Evolutionary conservation across 2,329 filamentous ascomycete genomes (phyloP), one percentile per base, ranked within the genome.

Genomic region (Stemphylium lycopersici): DNA sequence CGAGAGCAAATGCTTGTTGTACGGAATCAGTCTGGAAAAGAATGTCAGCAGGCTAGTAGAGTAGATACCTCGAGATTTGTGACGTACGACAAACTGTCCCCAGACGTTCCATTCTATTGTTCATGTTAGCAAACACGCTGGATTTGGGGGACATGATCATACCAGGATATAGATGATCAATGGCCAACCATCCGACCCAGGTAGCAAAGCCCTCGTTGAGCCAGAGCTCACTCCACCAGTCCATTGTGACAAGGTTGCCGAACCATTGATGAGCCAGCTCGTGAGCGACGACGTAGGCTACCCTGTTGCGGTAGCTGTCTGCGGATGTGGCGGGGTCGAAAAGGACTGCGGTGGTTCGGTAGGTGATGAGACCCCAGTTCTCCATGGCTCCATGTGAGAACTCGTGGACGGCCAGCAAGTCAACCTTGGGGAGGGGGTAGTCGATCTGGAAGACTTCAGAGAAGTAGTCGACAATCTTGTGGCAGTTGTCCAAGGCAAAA

Each of bases 241-340:
- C 91, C 92, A 96, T 96, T 5, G 93, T 96, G 38, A 96, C 92
- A 10, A 96, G 84, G 74, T 96, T 96, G 33, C 92, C 92, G 67
- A 96, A 96, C 93, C 93, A 96, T 78, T 96, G 92, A 72, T 96
- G 92, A 51, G 93, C 95, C 58, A 99, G 83, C 76, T 99, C 95
- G 77, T 99, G 95, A n/a, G 95, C 93, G 45, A 98, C 93, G 52
- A 98, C 93, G 69, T 99, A 98, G 29, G 95, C 95, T 60, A 99
- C 90, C 33, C 93, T 85, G 75, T 96, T 97, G 77, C 92, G 93
- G 79, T 93, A 97, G 61, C 88, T 87, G 37, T 90, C 87, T 73
- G 97, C 93, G 0, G 93, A 97, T 43, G 89, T 90, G 73, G 91
- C 87, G 75, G 96, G 91, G 69, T 99, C 93, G 70, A 95, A 99